Conservation (phyloP, 805 yeast genomes). For the Starmerella khaoyaiensis region DNA sequence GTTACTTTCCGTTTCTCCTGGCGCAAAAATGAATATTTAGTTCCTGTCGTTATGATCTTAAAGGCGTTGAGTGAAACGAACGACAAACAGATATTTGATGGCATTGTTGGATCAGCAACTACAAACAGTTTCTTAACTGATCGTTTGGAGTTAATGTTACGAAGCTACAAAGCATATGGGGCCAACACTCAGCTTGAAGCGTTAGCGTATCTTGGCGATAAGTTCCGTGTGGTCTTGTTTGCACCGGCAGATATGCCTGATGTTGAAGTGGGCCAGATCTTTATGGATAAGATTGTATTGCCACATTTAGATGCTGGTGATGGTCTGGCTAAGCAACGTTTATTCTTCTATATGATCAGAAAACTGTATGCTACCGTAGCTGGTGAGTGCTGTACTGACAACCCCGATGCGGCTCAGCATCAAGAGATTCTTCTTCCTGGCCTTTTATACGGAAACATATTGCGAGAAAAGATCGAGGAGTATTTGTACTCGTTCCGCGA, state of each 20-base stretch:
- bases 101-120: conserved; percentile 80
- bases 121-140: conserved; percentile 89
- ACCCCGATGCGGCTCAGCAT: conserved; percentile 98
- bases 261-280: conserved; percentile 78
- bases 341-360: conserved; percentile 88
- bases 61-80: conserved; percentile 83
- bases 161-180: conserved; percentile 73
- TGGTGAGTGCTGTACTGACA: conserved; percentile 92
- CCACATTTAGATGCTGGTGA: conserved; percentile 61
- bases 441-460: conserved; percentile 87
- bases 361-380: conserved; percentile 89
- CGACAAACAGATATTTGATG: conserved; percentile 92
- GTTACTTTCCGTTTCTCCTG: conserved; percentile 94
- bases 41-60: conserved; percentile 84
- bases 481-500: conserved; percentile 58
- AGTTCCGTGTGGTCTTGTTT: conserved; percentile 84
- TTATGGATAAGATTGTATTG: conserved; percentile 68
- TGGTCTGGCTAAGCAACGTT: conserved; percentile 67
- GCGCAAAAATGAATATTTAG: conserved; percentile 89
- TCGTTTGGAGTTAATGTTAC: conserved; percentile 84
- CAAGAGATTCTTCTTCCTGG: conserved; percentile 95
- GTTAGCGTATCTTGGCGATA: conserved; percentile 88
- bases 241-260: conserved; percentile 82
- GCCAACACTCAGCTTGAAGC: conserved; percentile 74
- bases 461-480: conserved; percentile 93